Conservation (phyloP, 169 alveolate species). For the Plasmodium sp. region DNA sequence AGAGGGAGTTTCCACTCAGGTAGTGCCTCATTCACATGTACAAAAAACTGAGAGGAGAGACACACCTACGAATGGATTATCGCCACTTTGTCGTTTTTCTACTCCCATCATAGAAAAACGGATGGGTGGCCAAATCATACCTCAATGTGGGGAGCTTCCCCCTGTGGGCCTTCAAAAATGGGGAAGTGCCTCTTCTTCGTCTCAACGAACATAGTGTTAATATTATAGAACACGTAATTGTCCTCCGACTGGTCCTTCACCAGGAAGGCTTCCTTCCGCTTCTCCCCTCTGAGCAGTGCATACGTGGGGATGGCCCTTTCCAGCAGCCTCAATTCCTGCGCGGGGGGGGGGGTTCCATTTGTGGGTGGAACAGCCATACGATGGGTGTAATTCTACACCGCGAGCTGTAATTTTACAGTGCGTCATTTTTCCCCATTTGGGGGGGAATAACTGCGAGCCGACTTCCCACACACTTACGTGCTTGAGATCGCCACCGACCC, state of each 20-base stretch:
- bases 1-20: neutral
- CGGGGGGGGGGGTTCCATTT: neutral
- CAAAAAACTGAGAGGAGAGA: neutral
- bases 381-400: neutral
- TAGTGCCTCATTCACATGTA: neutral
- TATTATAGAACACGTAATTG: conserved; percentile 35
- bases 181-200: neutral
- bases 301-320: conserved; percentile 58
- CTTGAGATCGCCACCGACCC: neutral
- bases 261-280: conserved; percentile 1
- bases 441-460: neutral
- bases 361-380: neutral
- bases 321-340: conserved; percentile 29
- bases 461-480: conserved; percentile 8
- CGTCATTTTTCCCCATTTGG: neutral
- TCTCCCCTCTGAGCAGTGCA: neutral
- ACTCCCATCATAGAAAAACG: neutral
- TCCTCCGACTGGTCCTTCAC: neutral
- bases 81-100: neutral
- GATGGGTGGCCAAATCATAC: neutral
- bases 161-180: conserved; percentile 1
- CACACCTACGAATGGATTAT: neutral
- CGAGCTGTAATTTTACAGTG: neutral
- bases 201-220: neutral
- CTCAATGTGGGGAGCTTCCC: neutral